Evolutionary conservation across 306 rosid species (phyloP).

Genomic region (Castanospermum australe): DNA sequence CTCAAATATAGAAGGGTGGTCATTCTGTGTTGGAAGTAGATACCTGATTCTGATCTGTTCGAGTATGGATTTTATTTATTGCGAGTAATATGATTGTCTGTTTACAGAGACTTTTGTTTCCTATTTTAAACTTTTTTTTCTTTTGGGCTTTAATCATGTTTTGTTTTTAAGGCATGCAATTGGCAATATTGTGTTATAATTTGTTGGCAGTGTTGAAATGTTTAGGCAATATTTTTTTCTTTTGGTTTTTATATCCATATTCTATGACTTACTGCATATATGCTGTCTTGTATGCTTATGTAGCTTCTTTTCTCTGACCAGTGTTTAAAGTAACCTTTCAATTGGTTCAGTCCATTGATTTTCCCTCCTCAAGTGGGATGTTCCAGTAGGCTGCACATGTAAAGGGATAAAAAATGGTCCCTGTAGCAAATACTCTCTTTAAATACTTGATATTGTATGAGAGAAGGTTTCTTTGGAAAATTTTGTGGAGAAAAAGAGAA

Average conservation of each 20-base stretch:
- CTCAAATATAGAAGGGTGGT: slow-evolving; percentile 3
- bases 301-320: neutral
- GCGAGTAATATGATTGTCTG: neutral
- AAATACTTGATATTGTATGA: neutral
- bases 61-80: neutral
- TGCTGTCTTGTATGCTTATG: neutral
- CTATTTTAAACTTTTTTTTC: neutral
- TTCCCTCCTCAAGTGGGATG: neutral
- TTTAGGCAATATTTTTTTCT: neutral
- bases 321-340: neutral
- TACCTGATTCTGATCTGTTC: neutral
- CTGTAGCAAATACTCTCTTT: neutral
- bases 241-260: neutral
- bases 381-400: neutral
- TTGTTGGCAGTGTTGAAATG: neutral
- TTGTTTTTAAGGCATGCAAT: neutral
- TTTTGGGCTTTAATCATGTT: neutral
- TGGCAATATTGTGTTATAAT: neutral
- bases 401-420: neutral
- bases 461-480: neutral
- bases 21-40: neutral
- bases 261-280: neutral
- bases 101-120: neutral
- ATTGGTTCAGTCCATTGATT: neutral
- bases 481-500: neutral